Percentiles rank a stretch among this genome's conserved stretches.
phyloP scores from a whole-genome alignment of 176 grass and related monocot species.

The Oryza longistaminata region DNA sequence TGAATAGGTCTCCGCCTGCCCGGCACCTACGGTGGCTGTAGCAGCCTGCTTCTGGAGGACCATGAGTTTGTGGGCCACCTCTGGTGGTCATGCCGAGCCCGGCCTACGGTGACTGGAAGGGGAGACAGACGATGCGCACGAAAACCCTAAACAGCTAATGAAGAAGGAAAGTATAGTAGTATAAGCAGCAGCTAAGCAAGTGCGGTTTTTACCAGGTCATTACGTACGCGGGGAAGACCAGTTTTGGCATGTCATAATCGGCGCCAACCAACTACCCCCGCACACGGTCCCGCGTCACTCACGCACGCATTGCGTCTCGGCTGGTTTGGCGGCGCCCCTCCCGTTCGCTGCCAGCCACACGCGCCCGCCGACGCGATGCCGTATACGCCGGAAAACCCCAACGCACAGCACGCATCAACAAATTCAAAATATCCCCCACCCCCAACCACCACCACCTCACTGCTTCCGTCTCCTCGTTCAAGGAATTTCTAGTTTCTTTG shows the following conservation, averaged over 20 bases:
- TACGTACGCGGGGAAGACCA: neutral
- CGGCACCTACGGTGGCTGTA: too few species aligned
- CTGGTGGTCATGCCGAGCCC: too few species aligned
- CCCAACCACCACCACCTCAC: neutral
- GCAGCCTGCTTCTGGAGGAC: too few species aligned
- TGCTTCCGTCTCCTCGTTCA: neutral
- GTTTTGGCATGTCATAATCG: neutral
- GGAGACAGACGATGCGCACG: too few species aligned
- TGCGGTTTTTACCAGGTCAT: neutral
- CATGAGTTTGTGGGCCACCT: too few species aligned
- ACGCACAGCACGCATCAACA: neutral
- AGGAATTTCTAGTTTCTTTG: neutral
- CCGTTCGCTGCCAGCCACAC: conserved; percentile 29
- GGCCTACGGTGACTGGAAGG: too few species aligned
- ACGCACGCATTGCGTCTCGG: neutral
- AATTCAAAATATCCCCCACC: neutral
- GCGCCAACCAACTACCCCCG: conserved; percentile 15
- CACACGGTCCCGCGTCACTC: neutral
- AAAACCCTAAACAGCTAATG: too few species aligned
- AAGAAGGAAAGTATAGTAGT: neutral
- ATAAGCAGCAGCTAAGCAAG: neutral
- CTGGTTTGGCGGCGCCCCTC: conserved; percentile 28
- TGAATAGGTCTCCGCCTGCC: too few species aligned
- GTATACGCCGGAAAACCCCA: conserved; percentile 18
- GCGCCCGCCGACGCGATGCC: conserved; percentile 5